A percentile compares a stretch with the other conserved stretches of the same genome.
These are phyloP conservation scores for Lonicera japonica DNA, from an alignment of 129 eudicot species.

Conservation along the genomic window DNA sequence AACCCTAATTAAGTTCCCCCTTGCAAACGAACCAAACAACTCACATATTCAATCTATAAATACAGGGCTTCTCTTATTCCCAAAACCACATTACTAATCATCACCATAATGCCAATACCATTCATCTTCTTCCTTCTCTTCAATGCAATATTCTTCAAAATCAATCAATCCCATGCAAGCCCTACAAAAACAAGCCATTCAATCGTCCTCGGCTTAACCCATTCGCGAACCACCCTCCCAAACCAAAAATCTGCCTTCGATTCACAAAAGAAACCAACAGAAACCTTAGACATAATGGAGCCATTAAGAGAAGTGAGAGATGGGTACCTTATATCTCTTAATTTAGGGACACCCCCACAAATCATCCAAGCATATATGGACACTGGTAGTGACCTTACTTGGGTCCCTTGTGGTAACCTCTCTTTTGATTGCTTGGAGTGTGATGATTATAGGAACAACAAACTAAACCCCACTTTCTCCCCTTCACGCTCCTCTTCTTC, in stretches of 20 bases:
- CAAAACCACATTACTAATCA: neutral
- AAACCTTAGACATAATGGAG: constrained; percentile 43
- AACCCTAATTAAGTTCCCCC: neutral
- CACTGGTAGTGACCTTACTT: constrained; percentile 73
- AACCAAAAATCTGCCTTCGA: constrained; percentile 30
- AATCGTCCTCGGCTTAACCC: constrained; percentile 52
- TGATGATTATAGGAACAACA: constrained; percentile 38
- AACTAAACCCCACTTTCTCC: constrained; percentile 36
- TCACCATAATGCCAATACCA: constrained; percentile 20
- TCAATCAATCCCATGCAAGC: constrained; percentile 37
- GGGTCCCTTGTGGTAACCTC: constrained; percentile 76
- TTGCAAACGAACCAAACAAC: neutral
- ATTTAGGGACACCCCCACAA: constrained; percentile 68
- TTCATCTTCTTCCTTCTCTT: constrained; percentile 19
- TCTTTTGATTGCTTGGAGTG: constrained; percentile 66
- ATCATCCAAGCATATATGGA: constrained; percentile 62
- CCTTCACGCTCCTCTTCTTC: constrained; percentile 56
- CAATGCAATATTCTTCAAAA: constrained; percentile 14
- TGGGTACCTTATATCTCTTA: constrained; percentile 60
- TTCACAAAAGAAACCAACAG: constrained; percentile 24
- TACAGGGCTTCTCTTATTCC: neutral
- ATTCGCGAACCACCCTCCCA: constrained; percentile 33
- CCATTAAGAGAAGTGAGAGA: constrained; percentile 69
- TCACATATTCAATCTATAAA: too few species aligned
- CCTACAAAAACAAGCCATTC: constrained; percentile 29